Conservation (phyloP, 2,329 filamentous ascomycete genomes). For the Talaromyces sp. region DNA sequence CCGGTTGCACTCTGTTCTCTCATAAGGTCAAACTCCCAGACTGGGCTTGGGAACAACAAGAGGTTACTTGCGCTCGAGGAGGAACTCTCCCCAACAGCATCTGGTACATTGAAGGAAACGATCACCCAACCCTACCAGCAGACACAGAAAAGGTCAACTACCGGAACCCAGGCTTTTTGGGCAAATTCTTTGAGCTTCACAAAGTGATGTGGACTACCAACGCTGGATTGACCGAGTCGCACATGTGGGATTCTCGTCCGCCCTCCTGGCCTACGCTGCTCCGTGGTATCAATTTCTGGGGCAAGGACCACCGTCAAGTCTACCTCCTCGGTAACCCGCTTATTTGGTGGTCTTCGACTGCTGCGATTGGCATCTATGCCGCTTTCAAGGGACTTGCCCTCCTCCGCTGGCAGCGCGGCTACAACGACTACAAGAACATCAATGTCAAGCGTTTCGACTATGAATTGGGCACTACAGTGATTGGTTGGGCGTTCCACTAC, state of each 20-base stretch:
- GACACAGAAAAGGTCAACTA: conserved; percentile 95
- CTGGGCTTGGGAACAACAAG: conserved; percentile 97
- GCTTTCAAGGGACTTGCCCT: conserved; percentile 83
- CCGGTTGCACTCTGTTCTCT: conserved; percentile 90
- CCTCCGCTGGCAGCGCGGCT: conserved; percentile 91
- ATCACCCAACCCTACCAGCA: conserved; percentile 69
- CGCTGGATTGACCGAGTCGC: conserved; percentile 89
- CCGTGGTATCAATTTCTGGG: conserved; percentile 99
- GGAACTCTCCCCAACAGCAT: conserved; percentile 93
- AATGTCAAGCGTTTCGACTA: conserved; percentile 97
- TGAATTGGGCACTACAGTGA: conserved; percentile 81
- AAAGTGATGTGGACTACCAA: conserved; percentile 99
- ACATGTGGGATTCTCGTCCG: conserved; percentile 96
- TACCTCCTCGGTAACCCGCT: conserved; percentile 94
- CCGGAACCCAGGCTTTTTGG: conserved; percentile 86
- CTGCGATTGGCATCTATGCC: conserved; percentile 70
- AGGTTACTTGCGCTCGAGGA: conserved; percentile 92
- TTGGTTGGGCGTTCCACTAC: conserved; percentile 97
- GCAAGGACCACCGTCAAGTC: conserved; percentile 86
- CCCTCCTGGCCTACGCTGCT: conserved; percentile 86
- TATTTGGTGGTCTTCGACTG: conserved; percentile 87
- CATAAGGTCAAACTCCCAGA: conserved; percentile 98
- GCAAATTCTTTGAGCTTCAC: conserved; percentile 96
- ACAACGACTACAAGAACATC: conserved; percentile 72
- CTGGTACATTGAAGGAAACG: conserved; percentile 93